Percentiles rank a stretch among this genome's conserved stretches.
phyloP scores from a whole-genome alignment of 75 land plant genomes.

The Selaginella tamariscina region DNA sequence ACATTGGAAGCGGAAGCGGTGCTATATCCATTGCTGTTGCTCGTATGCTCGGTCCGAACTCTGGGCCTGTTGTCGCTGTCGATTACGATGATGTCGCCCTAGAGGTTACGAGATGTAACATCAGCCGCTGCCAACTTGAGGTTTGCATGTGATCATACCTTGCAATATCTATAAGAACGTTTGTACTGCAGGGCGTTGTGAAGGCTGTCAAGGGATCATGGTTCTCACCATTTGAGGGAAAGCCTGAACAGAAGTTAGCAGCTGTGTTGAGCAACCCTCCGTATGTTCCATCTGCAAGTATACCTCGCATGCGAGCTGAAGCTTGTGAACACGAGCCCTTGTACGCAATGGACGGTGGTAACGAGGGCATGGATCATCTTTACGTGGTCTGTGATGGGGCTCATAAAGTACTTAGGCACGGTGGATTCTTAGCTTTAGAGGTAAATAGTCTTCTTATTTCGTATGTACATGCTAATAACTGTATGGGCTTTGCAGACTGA shows the following conservation, averaged over 20 bases:
- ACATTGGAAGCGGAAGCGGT: background rate
- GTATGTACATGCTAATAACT: background rate
- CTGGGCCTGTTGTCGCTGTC: background rate
- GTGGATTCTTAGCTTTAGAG: constrained; percentile 3
- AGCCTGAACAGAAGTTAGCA: background rate
- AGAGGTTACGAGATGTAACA: background rate
- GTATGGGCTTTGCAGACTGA: background rate
- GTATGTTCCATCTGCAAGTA: background rate
- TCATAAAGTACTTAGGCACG: background rate
- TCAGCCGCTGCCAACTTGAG: background rate
- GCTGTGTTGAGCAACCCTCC: background rate
- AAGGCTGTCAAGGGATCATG: background rate
- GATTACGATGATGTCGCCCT: background rate
- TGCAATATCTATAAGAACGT: background rate
- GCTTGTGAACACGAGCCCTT: background rate
- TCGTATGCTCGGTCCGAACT: background rate
- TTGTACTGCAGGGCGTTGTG: background rate
- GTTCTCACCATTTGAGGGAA: background rate
- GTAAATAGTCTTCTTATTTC: background rate
- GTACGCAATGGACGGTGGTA: background rate
- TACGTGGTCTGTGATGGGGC: background rate
- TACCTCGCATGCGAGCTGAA: background rate
- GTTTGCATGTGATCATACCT: background rate
- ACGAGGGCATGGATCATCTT: background rate
- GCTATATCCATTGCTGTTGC: background rate